Conservation (phyloP, 192 early-diverging fungal genomes). For the Rhizoclosmatium globosum region DNA sequence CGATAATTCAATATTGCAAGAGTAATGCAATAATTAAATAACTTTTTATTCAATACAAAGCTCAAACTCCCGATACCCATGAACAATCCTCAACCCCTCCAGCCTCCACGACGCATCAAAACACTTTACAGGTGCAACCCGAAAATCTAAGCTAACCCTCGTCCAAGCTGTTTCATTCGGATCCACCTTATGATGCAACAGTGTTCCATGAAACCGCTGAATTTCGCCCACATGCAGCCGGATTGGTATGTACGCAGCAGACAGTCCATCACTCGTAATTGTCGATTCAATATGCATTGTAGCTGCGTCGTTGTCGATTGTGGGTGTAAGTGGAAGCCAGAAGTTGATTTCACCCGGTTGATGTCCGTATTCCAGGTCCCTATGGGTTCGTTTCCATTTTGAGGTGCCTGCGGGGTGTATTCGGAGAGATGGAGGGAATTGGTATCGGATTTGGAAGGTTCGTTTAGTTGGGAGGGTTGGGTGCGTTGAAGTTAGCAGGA, state of each 20-base stretch:
- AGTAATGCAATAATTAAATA: neutral
- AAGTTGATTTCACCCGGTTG: conserved; percentile 28
- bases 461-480: neutral
- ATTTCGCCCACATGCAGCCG: conserved; percentile 9
- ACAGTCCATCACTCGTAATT: neutral
- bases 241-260: neutral
- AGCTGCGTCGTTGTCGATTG: neutral
- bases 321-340: conserved; percentile 17
- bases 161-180: conserved; percentile 9
- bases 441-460: conserved; percentile 1
- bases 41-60: neutral
- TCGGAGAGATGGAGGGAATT: conserved; percentile 25
- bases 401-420: conserved; percentile 8
- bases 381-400: conserved; percentile 2
- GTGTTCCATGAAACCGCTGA: conserved; percentile 6
- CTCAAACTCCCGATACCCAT: neutral
- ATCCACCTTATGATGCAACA: conserved; percentile 2
- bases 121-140: conserved; percentile 7
- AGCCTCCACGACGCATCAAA: conserved; percentile 11
- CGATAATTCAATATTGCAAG: too few species aligned
- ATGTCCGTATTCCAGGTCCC: conserved; percentile 21
- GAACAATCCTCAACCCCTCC: conserved; percentile 21
- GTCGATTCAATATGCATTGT: conserved; percentile 11
- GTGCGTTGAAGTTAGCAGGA: neutral
- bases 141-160: conserved; percentile 25